Conservation (phyloP, 345 rosid genomes). For the Durio zibethinus region DNA sequence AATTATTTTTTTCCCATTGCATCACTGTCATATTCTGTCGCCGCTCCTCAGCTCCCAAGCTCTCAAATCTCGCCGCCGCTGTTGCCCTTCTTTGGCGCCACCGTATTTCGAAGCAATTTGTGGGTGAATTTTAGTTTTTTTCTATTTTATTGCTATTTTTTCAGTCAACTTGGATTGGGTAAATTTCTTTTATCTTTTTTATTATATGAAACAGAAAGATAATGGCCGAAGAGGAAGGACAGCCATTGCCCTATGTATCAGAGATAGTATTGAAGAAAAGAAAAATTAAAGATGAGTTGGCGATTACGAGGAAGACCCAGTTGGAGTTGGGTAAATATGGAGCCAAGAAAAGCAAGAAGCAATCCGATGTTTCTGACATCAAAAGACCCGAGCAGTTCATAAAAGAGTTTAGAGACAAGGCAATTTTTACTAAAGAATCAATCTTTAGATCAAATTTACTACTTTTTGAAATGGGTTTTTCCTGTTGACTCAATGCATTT, state of each 20-base stretch:
- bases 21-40: no score
- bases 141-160: not conserved
- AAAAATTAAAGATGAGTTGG: conserved; percentile 71
- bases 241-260: conserved; percentile 53
- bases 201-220: not conserved
- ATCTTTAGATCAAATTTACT: not conserved
- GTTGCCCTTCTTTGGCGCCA: not conserved
- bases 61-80: not conserved
- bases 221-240: conserved; percentile 59
- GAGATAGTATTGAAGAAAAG: conserved; percentile 88
- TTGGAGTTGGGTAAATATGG: conserved; percentile 59
- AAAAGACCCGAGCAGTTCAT: conserved; percentile 81
- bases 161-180: not conserved
- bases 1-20: no score
- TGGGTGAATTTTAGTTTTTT: not conserved
- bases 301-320: conserved; percentile 68
- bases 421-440: not conserved
- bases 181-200: not conserved
- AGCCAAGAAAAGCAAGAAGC: conserved; percentile 39
- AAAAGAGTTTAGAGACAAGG: conserved; percentile 65
- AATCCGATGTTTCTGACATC: conserved; percentile 44
- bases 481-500: not conserved
- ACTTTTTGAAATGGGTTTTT: not conserved
- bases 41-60: not conserved
- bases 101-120: not conserved